Percentiles rank a stretch among this genome's conserved stretches.
These are phyloP conservation scores for Rhizopogon sp. DNA, from an alignment of 768 basidiomycete genomes.

Conservation along the genomic window DNA sequence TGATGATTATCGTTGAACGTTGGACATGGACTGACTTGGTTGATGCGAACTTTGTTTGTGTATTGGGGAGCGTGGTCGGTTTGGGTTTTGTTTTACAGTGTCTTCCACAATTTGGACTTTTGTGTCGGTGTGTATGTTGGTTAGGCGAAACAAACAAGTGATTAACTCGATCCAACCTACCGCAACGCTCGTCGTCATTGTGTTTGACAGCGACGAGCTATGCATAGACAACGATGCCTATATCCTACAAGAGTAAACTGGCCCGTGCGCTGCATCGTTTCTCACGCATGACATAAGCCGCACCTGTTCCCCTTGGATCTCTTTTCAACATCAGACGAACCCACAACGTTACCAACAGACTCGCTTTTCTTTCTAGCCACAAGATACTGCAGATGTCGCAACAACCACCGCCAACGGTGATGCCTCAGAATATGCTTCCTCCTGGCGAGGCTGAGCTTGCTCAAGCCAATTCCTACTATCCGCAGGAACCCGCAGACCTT, in stretches of 20 bases:
- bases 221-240: conserved; percentile 13
- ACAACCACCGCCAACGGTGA: conserved; percentile 42
- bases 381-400: conserved; percentile 37
- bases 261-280: conserved; percentile 53
- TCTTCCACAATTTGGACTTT: conserved; percentile 70
- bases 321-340: conserved; percentile 26
- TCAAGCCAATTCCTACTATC: conserved; percentile 59
- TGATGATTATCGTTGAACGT: background rate
- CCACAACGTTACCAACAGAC: conserved; percentile 11
- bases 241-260: conserved; percentile 27
- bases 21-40: background rate
- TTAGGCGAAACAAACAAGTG: conserved; percentile 46
- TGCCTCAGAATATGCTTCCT: conserved; percentile 58
- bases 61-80: conserved; percentile 37
- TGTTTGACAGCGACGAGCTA: conserved; percentile 21
- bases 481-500: conserved; percentile 72
- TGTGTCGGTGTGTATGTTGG: conserved; percentile 56
- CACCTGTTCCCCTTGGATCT: conserved; percentile 37
- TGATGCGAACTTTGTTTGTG: conserved; percentile 29
- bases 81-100: conserved; percentile 68
- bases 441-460: conserved; percentile 50
- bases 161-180: conserved; percentile 26
- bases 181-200: conserved; percentile 25
- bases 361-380: conserved; percentile 5
- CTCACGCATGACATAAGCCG: conserved; percentile 51